phyloP scores from a whole-genome alignment of 495 filamentous ascomycete species.

The Geoglossum glabrum region DNA sequence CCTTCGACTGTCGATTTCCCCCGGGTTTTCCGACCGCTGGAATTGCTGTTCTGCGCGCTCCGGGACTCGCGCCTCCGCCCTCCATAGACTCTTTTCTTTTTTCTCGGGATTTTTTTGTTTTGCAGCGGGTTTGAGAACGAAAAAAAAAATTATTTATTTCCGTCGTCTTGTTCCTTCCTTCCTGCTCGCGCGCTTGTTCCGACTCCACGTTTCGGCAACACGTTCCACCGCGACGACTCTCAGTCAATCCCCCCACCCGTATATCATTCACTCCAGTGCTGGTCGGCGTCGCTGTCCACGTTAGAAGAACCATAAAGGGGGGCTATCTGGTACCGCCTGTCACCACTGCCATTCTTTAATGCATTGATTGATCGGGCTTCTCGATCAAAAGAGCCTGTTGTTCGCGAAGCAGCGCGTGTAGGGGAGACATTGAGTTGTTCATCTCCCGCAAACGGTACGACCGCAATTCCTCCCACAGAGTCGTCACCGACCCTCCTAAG shows the following conservation, averaged over 20 bases:
- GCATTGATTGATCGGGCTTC: slow-evolving; percentile 1
- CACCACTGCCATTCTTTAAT: neutral
- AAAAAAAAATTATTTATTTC: neutral
- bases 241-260: too few relatives aligned
- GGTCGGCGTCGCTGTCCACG: neutral
- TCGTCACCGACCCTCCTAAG: slow-evolving; percentile 3
- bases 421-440: slow-evolving; percentile 99
- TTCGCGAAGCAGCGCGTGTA: slow-evolving; percentile 14
- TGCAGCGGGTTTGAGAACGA: neutral
- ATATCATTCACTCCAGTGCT: neutral
- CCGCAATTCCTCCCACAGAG: slow-evolving; percentile 2
- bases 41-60: neutral
- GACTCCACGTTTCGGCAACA: neutral
- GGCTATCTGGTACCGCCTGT: neutral
- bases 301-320: neutral
- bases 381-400: neutral
- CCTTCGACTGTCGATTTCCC: neutral
- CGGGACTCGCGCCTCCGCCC: neutral
- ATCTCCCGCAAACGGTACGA: slow-evolving; percentile 78
- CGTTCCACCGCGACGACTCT: neutral
- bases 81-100: neutral
- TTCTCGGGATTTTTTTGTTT: neutral
- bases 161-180: neutral
- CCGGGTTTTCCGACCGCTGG: neutral
- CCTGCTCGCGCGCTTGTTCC: neutral